Evolutionary conservation across 1,284 basidiomycete species (phyloP).

Genomic region (Boletus holoroseus): DNA sequence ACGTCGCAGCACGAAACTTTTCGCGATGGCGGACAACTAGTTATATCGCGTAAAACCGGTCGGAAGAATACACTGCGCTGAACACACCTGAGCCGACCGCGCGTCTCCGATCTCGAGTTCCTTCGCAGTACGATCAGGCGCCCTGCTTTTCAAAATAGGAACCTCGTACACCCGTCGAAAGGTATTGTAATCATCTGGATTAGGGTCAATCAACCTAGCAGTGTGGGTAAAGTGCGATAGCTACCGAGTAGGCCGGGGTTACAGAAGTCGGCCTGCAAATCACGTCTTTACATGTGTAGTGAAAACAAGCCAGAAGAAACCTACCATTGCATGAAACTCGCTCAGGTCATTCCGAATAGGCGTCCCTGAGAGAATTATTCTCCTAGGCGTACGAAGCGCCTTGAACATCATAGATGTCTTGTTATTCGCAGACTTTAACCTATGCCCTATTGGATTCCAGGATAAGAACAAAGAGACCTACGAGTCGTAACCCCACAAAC

Average conservation of each 20-base stretch:
- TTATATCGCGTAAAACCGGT: not conserved
- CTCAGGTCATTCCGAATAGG: slow-evolving; percentile 96
- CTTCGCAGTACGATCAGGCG: slow-evolving; percentile 67
- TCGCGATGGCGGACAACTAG: slow-evolving; percentile 73
- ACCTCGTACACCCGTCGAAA: slow-evolving; percentile 83
- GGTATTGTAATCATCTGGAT: slow-evolving; percentile 61
- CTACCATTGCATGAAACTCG: slow-evolving; percentile 94
- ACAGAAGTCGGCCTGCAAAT: slow-evolving; percentile 78
- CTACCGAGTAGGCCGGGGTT: slow-evolving; percentile 84
- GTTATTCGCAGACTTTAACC: slow-evolving; percentile 87
- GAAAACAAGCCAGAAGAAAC: slow-evolving; percentile 16
- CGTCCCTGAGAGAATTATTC: slow-evolving; percentile 92
- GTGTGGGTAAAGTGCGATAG: slow-evolving; percentile 14
- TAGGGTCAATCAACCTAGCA: not conserved
- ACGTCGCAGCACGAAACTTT: slow-evolving; percentile 86
- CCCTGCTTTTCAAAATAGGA: slow-evolving; percentile 85
- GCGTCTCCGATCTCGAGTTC: slow-evolving; percentile 74
- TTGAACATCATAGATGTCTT: slow-evolving; percentile 92
- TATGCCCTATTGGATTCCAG: slow-evolving; percentile 58
- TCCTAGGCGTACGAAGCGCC: slow-evolving; percentile 64
- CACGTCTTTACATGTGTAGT: not conserved
- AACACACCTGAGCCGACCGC: slow-evolving; percentile 61
- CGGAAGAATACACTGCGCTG: not conserved
- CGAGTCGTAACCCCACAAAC: slow-evolving; percentile 33
- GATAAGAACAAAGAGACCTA: not conserved